phyloP scores from a whole-genome alignment of 2,329 filamentous ascomycete species.

The Setomelanomma holmii region DNA sequence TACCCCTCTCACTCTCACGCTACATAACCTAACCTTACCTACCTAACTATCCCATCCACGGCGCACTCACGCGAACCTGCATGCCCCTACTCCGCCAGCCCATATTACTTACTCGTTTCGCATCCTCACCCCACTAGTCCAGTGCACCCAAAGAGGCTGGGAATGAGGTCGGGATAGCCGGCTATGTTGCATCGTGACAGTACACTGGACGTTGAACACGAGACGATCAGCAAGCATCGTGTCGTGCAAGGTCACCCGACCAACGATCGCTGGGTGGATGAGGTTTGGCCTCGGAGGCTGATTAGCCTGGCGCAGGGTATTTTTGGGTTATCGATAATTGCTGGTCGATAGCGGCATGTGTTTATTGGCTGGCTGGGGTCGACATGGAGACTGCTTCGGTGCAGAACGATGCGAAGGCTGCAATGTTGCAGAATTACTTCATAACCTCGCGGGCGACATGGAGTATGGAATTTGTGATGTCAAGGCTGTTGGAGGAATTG shows the following conservation, averaged over 20 bases:
- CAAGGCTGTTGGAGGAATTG: no score
- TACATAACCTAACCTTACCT: no score
- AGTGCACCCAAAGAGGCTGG: not conserved
- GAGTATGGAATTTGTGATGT: no score
- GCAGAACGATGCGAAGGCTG: no score
- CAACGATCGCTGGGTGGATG: not conserved
- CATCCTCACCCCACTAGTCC: slow-evolving; percentile 1
- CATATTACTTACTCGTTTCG: slow-evolving; percentile 6
- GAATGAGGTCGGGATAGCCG: not conserved
- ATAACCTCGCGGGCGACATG: no score
- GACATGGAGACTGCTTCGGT: no score
- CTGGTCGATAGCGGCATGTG: slow-evolving; percentile 2
- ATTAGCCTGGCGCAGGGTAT: slow-evolving; percentile 11
- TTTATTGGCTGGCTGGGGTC: no score
- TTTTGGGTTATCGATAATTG: slow-evolving; percentile 16
- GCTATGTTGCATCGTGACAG: slow-evolving; percentile 12
- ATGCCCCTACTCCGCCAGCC: not conserved
- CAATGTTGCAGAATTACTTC: no score
- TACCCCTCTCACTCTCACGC: no score
- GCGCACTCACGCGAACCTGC: no score
- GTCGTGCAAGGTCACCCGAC: slow-evolving; percentile 6
- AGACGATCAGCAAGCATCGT: slow-evolving; percentile 12
- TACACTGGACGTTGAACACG: slow-evolving; percentile 13
- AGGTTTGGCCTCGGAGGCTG: slow-evolving; percentile 2
- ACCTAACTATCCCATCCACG: no score